These are phyloP conservation scores for Colletotrichum simmondsii DNA, from an alignment of 2,329 filamentous ascomycete genomes.

Conservation along the genomic window DNA sequence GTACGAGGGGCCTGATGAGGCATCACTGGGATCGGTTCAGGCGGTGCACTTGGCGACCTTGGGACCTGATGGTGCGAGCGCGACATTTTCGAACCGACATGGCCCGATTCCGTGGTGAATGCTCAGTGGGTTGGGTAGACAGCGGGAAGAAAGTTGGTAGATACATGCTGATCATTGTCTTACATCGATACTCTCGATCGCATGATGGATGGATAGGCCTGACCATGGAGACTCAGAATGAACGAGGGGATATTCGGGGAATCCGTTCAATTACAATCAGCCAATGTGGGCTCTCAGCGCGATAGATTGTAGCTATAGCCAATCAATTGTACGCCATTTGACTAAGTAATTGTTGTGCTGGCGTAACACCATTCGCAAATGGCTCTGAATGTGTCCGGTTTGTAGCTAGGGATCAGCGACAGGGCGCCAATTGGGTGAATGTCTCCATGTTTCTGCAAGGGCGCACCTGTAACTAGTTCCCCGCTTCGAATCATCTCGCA, in stretches of 20 bases:
- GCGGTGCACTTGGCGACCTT: conserved; percentile 21
- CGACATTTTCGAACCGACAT: conserved; percentile 19
- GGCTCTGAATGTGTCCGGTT: background rate
- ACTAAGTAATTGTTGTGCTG: background rate
- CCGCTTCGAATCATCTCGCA: background rate
- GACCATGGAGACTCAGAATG: too few species aligned
- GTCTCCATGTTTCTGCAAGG: background rate
- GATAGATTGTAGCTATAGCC: too few species aligned
- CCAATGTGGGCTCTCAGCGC: too few species aligned
- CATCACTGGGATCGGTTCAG: conserved; percentile 21
- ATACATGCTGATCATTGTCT: background rate
- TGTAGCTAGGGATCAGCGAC: background rate
- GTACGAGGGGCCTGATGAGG: conserved; percentile 10
- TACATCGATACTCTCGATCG: too few species aligned
- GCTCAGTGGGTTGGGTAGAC: too few species aligned
- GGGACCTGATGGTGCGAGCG: conserved; percentile 7
- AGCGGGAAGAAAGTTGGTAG: background rate
- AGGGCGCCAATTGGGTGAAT: background rate
- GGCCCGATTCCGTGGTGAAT: conserved; percentile 5
- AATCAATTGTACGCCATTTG: too few species aligned
- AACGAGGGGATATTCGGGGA: too few species aligned
- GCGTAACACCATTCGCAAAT: background rate
- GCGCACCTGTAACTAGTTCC: background rate
- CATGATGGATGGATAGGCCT: too few species aligned
- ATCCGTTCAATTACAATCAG: too few species aligned